phyloP scores from a whole-genome alignment of 768 basidiomycete species.

The Tricholoma matsutake region DNA sequence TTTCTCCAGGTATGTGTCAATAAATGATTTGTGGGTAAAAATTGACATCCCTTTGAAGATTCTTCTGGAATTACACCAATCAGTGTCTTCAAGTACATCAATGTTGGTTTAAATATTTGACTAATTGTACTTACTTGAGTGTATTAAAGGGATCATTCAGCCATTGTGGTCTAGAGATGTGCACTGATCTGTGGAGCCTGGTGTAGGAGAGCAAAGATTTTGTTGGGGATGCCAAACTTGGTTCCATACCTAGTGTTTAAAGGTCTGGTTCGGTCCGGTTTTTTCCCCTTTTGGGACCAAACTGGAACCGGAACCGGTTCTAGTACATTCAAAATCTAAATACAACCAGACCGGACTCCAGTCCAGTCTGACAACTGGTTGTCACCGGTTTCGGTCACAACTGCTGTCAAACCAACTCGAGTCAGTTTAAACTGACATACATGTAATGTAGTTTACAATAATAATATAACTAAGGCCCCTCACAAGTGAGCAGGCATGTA shows the following conservation, averaged over 20 bases:
- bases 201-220: neutral
- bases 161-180: neutral
- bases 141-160: neutral
- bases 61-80: neutral
- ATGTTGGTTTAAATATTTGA: neutral
- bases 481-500: too few relatives aligned
- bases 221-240: neutral
- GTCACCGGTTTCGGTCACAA: too few relatives aligned
- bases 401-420: too few relatives aligned
- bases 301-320: too few relatives aligned
- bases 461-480: too few relatives aligned
- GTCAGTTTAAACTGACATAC: too few relatives aligned
- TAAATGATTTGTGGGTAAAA: neutral
- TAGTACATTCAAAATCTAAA: too few relatives aligned
- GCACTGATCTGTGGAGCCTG: neutral
- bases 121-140: neutral
- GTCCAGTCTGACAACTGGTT: too few relatives aligned
- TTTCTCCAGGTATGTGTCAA: neutral
- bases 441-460: too few relatives aligned
- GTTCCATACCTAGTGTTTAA: neutral
- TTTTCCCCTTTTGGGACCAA: too few relatives aligned
- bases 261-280: too few relatives aligned
- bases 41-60: neutral
- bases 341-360: too few relatives aligned
- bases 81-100: neutral